Evolutionary conservation across 306 rosid species (phyloP).

Genomic region (Boehmeria nivea): DNA sequence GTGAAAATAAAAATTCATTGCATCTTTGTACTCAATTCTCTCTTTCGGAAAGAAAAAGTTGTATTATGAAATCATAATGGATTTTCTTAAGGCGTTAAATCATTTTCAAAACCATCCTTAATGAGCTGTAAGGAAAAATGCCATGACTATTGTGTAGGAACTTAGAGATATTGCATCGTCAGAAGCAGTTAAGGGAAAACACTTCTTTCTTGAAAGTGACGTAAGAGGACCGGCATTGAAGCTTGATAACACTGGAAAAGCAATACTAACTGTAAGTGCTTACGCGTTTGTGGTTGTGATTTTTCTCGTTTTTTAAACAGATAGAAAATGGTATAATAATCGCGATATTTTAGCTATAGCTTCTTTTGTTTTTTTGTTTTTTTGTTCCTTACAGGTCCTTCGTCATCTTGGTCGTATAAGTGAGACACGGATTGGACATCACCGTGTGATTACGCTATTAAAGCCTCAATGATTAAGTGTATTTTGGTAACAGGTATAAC

Average conservation of each 20-base stretch:
- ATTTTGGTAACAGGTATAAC: background rate
- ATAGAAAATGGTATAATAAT: too few species aligned
- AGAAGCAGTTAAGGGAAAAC: constrained; percentile 69
- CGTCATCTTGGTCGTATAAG: constrained; percentile 89
- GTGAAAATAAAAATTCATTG: constrained; percentile 22
- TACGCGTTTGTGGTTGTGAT: too few species aligned
- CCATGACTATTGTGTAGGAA: constrained; percentile 45
- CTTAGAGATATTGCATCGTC: constrained; percentile 71
- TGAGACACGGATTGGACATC: constrained; percentile 77
- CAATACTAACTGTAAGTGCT: constrained; percentile 59
- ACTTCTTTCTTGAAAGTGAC: constrained; percentile 78
- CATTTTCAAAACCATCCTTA: background rate
- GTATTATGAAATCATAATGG: background rate
- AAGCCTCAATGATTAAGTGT: constrained; percentile 47
- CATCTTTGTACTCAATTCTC: too few species aligned
- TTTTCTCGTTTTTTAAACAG: too few species aligned
- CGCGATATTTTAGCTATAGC: too few species aligned
- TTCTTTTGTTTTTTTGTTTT: constrained; percentile 1
- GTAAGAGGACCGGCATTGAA: constrained; percentile 80
- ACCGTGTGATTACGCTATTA: constrained; percentile 63
- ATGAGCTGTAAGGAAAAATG: too few species aligned
- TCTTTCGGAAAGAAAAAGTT: background rate
- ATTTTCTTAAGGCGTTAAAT: background rate
- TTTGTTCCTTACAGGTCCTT: constrained; percentile 56
- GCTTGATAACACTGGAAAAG: constrained; percentile 88